Percentiles rank a stretch among this genome's conserved stretches.
phyloP scores from a whole-genome alignment of 2,329 filamentous ascomycete genomes.

The Daldinia sp. region DNA sequence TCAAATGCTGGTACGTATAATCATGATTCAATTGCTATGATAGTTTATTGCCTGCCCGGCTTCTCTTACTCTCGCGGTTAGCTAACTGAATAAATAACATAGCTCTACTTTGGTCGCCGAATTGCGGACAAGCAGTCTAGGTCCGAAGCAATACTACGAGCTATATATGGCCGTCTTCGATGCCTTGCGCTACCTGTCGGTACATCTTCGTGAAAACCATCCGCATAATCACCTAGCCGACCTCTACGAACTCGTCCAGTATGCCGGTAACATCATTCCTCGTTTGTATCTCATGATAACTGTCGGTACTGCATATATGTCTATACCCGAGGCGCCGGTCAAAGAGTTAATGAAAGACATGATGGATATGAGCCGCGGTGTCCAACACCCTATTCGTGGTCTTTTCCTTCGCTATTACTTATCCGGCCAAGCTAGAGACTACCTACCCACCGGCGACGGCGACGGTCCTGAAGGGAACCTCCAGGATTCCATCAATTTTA shows the following conservation, averaged over 20 bases:
- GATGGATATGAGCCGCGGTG: conserved; percentile 99
- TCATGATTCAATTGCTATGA: conserved; percentile 13
- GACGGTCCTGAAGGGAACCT: conserved; percentile 96
- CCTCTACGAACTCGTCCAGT: conserved; percentile 96
- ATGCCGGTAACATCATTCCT: conserved; percentile 97
- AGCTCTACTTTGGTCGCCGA: conserved; percentile 99
- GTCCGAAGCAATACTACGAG: conserved; percentile 99
- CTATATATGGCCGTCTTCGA: conserved; percentile 99
- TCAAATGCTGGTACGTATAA: conserved; percentile 92
- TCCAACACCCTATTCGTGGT: conserved; percentile 95
- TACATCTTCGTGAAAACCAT: conserved; percentile 96
- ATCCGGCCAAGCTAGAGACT: conserved; percentile 92
- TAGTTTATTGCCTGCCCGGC: conserved; percentile 8
- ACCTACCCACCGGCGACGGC: conserved; percentile 81
- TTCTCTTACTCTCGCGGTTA: conserved; percentile 46
- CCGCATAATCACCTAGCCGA: conserved; percentile 98
- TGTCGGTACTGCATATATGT: conserved; percentile 99
- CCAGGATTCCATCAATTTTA: conserved; percentile 97
- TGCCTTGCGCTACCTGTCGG: conserved; percentile 93
- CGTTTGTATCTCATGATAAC: conserved; percentile 99
- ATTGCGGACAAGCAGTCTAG: conserved; percentile 93
- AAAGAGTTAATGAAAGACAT: conserved; percentile 99
- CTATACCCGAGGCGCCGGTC: conserved; percentile 95
- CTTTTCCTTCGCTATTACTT: conserved; percentile 97
- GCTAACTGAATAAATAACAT: conserved; percentile 39